phyloP scores from a whole-genome alignment of 208 protist species.

The Phytomonas serpens region DNA sequence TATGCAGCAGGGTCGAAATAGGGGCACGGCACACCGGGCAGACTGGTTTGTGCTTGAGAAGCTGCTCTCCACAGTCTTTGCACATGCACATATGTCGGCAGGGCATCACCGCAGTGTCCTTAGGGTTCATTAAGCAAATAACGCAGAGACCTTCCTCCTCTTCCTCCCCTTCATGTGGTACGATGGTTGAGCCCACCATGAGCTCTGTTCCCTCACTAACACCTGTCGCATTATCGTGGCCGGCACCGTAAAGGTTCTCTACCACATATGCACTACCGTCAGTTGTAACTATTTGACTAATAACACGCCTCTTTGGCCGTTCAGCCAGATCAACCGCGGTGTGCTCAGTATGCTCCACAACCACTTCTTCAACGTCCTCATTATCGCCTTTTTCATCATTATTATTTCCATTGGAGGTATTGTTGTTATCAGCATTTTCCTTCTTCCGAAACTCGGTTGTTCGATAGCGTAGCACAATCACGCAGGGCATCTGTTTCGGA shows the following conservation, averaged over 20 bases:
- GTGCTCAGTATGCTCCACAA: slow-evolving; percentile 83
- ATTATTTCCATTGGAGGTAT: slow-evolving; percentile 10
- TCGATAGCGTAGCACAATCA: slow-evolving; percentile 82
- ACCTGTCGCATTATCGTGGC: slow-evolving; percentile 39
- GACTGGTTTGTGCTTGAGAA: slow-evolving; percentile 88
- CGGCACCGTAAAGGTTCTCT: slow-evolving; percentile 82
- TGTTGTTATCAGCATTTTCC: slow-evolving; percentile 19
- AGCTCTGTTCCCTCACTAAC: slow-evolving; percentile 41
- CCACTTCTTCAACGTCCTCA: slow-evolving; percentile 27
- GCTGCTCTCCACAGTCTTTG: slow-evolving; percentile 88
- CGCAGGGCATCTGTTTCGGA: slow-evolving; percentile 86
- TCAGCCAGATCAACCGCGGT: slow-evolving; percentile 76
- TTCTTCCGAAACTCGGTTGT: slow-evolving; percentile 55
- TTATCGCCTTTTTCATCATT: slow-evolving; percentile 11
- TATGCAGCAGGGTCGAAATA: slow-evolving; percentile 85
- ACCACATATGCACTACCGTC: slow-evolving; percentile 75
- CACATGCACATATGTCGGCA: slow-evolving; percentile 95
- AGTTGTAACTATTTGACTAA: slow-evolving; percentile 74
- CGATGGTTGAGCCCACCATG: slow-evolving; percentile 67
- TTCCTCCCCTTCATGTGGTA: slow-evolving; percentile 53
- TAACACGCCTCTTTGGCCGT: slow-evolving; percentile 71
- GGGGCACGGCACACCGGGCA: slow-evolving; percentile 91
- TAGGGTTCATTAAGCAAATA: slow-evolving; percentile 89
- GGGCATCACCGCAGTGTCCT: slow-evolving; percentile 91
- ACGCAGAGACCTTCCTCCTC: slow-evolving; percentile 88